Evolutionary conservation across 108 stramenopile species (phyloP), one percentile per base, ranked within the genome.

Genomic region (Nitzschia inconspicua): DNA sequence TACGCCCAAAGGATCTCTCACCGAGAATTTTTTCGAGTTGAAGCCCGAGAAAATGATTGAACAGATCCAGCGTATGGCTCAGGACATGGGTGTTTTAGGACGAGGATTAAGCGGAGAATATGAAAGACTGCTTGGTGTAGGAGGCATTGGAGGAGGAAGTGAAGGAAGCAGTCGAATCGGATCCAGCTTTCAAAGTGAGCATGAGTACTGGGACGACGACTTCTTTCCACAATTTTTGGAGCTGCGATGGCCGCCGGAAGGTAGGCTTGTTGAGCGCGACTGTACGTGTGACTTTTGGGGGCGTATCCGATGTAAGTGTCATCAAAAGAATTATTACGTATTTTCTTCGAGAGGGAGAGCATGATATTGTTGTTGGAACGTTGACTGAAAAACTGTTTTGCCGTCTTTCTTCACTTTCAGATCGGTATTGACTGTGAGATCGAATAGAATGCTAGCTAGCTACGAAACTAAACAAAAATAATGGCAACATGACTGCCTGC

Each of bases 251-350:
- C 84, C 84, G 34, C 80, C 80, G 4, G 80, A 81, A 51, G 78
- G 65, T 16, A 47, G 80, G 6, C 40, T 79, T 0, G 60, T 85
- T 20, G 84, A 85, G 51, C 51, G 78, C 6, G 84, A 85, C 48
- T 85, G 84, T 44, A 82, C 84, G 1, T 85, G 84, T 42, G 84
- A 81, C 62, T 67, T 85, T 70, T 85, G 84, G 84, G 77, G 82
- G 42, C 46, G 57, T 39, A 85, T 85, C 16, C 61, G 84, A 69
- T 85, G 77, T 77, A 75, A 75, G 73, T 70, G n/a, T n/a, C n/a
- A n/a, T n/a, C n/a, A n/a, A n/a, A n/a, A n/a, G n/a, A n/a, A n/a
- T n/a, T n/a, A n/a, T n/a, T n/a, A n/a, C n/a, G n/a, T n/a, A n/a
- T n/a, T n/a, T n/a, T n/a, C n/a, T n/a, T n/a, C n/a, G n/a, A n/a